Conservation (phyloP, 176 grass and related monocot genomes). For the Rhynchospora pubera region DNA sequence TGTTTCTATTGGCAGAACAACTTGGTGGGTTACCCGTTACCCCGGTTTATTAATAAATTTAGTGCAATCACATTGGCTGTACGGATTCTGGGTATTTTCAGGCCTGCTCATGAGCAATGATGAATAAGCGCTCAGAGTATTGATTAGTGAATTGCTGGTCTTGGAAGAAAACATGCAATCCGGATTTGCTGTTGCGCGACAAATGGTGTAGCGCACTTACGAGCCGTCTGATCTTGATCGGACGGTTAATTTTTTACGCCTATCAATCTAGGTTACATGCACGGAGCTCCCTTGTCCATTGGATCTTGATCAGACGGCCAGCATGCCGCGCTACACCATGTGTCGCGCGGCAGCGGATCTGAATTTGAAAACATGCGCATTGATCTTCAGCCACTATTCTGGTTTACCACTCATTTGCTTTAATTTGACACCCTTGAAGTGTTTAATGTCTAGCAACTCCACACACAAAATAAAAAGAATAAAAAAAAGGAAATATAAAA, state of each 20-base stretch:
- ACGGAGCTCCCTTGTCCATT: no score
- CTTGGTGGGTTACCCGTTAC: neutral
- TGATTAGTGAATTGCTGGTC: neutral
- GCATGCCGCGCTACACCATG: no score
- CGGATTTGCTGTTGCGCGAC: no score
- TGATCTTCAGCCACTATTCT: neutral
- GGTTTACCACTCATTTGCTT: neutral
- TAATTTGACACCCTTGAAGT: neutral
- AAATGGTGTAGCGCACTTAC: no score
- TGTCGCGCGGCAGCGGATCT: no score
- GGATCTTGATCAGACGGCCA: no score
- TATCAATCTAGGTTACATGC: no score
- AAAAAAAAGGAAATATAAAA: no score
- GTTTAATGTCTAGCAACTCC: neutral
- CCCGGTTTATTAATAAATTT: conserved; percentile 1
- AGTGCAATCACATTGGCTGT: neutral
- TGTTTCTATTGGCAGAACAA: neutral
- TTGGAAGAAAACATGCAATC: neutral
- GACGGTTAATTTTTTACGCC: no score
- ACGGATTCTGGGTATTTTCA: neutral
- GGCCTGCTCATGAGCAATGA: neutral
- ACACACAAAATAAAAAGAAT: neutral
- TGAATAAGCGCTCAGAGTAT: neutral
- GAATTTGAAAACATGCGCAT: neutral
- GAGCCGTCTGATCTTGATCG: no score